Base-by-base conservation (phyloP, 148 eudicot species). In the Drosera capensis region DNA sequence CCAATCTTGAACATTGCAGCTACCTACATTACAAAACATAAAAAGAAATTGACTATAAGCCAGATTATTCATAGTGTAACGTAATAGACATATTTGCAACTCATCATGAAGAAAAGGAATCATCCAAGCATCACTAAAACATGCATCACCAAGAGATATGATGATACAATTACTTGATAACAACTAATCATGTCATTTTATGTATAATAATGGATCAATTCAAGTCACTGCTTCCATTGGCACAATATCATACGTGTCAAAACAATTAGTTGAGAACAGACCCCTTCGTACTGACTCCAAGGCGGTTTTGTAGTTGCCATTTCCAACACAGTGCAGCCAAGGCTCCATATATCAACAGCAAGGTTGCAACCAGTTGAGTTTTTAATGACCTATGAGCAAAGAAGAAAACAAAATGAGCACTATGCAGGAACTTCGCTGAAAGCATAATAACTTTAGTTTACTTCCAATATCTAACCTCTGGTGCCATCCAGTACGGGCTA, bases 401-500 rank as follows among this genome's bases (percentile, higher is more conserved):
- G 26, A 9, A 35, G 25, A 51, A 59, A 19, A 48, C 4, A 19
- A 35, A 37, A 17, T 62, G 38, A 58, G 52, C 31, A 40, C 43
- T 46, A 24, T 16, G 9, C n/a, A 15, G 38, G 7, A 44, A 46
- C 35, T 35, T 2, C 12, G 22, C 8, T 30, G 37, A 50, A 44
- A 49, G 15, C 43, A 17, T 30, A 29, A 26, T 8, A 41, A 11
- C 9, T 12, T 3, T 41, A 43, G 46, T 51, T 23, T 19, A 22
- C 24, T 43, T 55, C n/a, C n/a, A n/a, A n/a, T n/a, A n/a, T 14
- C 75, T 48, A 14, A 86, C 96, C 94, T 86, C 96, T 23, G 96
- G 96, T 39, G 97, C 97, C 97, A 90, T 90, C 97, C 97, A 90
- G 54, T 90, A 80, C 31, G 97, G 97, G 54, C 97, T 84, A 59